Base-by-base conservation (phyloP, 2,329 filamentous ascomycete genomes). In the Cytospora leucostoma region DNA sequence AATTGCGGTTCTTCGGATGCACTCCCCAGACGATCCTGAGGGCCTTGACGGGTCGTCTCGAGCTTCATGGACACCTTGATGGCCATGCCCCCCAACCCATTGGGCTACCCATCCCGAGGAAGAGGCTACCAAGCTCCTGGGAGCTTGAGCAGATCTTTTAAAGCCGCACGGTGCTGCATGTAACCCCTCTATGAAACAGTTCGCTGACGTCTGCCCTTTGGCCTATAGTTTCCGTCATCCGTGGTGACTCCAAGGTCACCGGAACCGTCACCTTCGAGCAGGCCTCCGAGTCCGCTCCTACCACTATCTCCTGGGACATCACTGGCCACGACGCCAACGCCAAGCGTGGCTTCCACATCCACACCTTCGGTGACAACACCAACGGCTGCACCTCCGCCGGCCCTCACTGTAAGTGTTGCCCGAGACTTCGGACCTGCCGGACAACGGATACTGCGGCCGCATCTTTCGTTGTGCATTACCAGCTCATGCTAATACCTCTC, bases 301-400 rank as follows among this genome's bases (percentile, higher is more conserved):
- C 95, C 76, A 94, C 84, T 78, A 85, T 99, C 82, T 86, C 89
- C 75, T 99, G 91, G 89, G 87, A 97, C 81, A 93, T 99, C 80
- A 84, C 86, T 67, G 94, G 95, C 81, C 84, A 97, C 81, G 93
- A 98, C 77, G 75, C 94, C 81, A 97, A 96, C 79, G 93, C 95
- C 76, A 87, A 96, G 88, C 94, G 95, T 81, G 95, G 92, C 80
- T 93, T 98, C 86, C 95, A 99, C 86, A 89, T 99, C 76, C 95
- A 99, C 85, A 92, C 95, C 79, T 99, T 97, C 75, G 95, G 95
- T 78, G 95, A 98, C 87, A 98, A 98, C 87, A 98, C 95, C 85
- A 99, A 99, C 82, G 95, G 95, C 79, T 99, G 95, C 91, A 98
- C 94, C 70, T 96, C 91, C 70, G 95, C 95, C 70, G 95, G 95